phyloP scores from a whole-genome alignment of 768 basidiomycete genomes.

The Cubamyces lactineus region DNA sequence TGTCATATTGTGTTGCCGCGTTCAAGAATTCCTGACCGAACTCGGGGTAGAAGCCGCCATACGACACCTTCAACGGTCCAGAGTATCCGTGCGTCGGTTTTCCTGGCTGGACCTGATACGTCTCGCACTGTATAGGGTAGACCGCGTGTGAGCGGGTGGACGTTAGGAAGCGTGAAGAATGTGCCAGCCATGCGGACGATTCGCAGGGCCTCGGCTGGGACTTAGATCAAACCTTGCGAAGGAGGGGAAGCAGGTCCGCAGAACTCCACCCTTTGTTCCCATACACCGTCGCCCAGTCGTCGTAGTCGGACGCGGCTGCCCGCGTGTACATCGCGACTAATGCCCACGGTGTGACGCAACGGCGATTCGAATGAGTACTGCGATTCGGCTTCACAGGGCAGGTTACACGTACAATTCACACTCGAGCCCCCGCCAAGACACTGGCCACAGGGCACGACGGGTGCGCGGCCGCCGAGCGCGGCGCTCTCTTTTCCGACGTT shows the following conservation, averaged over 20 bases:
- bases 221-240: slow-evolving; percentile 50
- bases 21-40: slow-evolving; percentile 33
- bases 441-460: slow-evolving; percentile 49
- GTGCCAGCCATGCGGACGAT: slow-evolving; percentile 11
- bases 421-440: slow-evolving; percentile 65
- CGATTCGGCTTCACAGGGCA: too few species aligned
- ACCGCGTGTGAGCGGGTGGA: too few species aligned
- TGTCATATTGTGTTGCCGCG: slow-evolving; percentile 30
- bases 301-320: slow-evolving; percentile 64
- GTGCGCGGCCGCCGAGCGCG: slow-evolving; percentile 48
- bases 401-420: slow-evolving; percentile 52
- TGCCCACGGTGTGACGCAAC: background rate
- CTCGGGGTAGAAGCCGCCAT: slow-evolving; percentile 31
- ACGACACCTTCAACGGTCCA: slow-evolving; percentile 48
- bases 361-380: too few species aligned
- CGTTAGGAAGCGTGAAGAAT: background rate
- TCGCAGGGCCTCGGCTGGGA: background rate
- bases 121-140: slow-evolving; percentile 38
- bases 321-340: slow-evolving; percentile 56
- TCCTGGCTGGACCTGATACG: slow-evolving; percentile 37
- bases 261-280: slow-evolving; percentile 68
- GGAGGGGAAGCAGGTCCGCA: slow-evolving; percentile 56
- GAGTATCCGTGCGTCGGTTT: slow-evolving; percentile 47
- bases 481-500: slow-evolving; percentile 44
- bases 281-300: slow-evolving; percentile 58